A percentile compares a stretch with the other conserved stretches of the same genome.
These are phyloP conservation scores for Monosporascus cannonballus DNA, from an alignment of 2,329 filamentous ascomycete genomes.

Conservation along the genomic window DNA sequence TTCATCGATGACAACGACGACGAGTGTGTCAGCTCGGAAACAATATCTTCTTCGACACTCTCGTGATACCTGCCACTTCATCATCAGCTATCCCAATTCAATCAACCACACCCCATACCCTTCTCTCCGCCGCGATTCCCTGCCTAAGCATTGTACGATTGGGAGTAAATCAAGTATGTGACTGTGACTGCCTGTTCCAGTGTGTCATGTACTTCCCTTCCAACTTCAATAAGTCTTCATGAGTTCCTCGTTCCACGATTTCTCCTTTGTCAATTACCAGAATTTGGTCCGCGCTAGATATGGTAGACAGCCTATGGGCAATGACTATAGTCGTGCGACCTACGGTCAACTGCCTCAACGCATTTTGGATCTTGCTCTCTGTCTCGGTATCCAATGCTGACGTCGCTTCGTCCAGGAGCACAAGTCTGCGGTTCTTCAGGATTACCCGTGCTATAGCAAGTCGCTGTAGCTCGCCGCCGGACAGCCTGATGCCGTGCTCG, in stretches of 20 bases:
- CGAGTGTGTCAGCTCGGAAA: too few species aligned
- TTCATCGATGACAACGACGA: too few species aligned
- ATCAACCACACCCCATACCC: too few species aligned
- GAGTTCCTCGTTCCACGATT: conserved; percentile 46
- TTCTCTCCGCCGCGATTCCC: too few species aligned
- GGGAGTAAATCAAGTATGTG: too few species aligned
- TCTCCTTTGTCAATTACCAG: conserved; percentile 46
- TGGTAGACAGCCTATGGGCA: conserved; percentile 36
- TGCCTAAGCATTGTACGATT: too few species aligned
- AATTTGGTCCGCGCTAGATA: conserved; percentile 46
- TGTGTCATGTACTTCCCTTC: conserved; percentile 45
- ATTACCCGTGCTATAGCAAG: conserved; percentile 38
- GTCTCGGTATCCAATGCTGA: conserved; percentile 42
- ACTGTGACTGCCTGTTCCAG: conserved; percentile 39
- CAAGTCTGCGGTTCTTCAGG: conserved; percentile 21
- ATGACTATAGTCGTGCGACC: conserved; percentile 46
- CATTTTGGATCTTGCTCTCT: conserved; percentile 37
- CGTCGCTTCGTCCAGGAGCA: conserved; percentile 43
- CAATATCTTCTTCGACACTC: too few species aligned
- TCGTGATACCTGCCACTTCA: too few species aligned
- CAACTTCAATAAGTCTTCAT: conserved; percentile 38
- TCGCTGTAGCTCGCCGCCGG: conserved; percentile 45
- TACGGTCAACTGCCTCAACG: conserved; percentile 37
- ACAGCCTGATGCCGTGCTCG: conserved; percentile 41
- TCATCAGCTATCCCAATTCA: too few species aligned